Evolutionary conservation across 2,329 filamentous ascomycete genomes (phyloP), one percentile per base, ranked within the genome.

Genomic region (Colletotrichum aenigma): DNA sequence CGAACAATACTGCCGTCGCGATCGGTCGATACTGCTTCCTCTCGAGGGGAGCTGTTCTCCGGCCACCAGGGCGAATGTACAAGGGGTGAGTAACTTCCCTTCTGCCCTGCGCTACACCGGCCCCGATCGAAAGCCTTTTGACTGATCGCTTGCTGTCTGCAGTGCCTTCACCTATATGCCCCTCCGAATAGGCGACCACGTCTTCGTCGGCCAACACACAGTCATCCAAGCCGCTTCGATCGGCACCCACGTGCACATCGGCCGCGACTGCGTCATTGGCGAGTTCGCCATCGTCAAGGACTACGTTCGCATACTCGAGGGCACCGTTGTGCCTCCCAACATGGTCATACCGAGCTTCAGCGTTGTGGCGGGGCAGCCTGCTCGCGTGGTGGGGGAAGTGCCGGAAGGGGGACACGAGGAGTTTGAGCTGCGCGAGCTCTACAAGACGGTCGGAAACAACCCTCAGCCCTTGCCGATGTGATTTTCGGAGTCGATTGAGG

Each of bases 321-420:
- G 94, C 34, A 92, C 95, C 0, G 93, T 98, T 6, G 91, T 99
- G 7, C 94, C 97, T 3, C 89, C 94, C 0, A 94, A 95, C 76
- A 98, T 97, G 93, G 95, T 98, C 28, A 94, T 98, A 71, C 96
- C 96, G 2, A 96, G 95, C 82, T 98, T 97, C 83, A 96, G 93
- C 71, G 91, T 98, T 71, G 96, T 99, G n/a, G 96, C 93, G 0
- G 96, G 96, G 0, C 88, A 91, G 81, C 96, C 96, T 1, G 96
- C 93, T 0, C 89, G 94, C 71, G 93, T 98, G 64, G 90, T 98
- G 6, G 95, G 94, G 2, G 95, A 98, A 86, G 90, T 97, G 3
- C 92, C 93, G 0, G 94, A 95, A 81, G 94, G 94, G 2, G 91
- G 89, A 0, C 87, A 91, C 69, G 91, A 93, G 67, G 89, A 89